phyloP scores from a whole-genome alignment of 805 yeast genomes.

The Hanseniaspora lindneri region DNA sequence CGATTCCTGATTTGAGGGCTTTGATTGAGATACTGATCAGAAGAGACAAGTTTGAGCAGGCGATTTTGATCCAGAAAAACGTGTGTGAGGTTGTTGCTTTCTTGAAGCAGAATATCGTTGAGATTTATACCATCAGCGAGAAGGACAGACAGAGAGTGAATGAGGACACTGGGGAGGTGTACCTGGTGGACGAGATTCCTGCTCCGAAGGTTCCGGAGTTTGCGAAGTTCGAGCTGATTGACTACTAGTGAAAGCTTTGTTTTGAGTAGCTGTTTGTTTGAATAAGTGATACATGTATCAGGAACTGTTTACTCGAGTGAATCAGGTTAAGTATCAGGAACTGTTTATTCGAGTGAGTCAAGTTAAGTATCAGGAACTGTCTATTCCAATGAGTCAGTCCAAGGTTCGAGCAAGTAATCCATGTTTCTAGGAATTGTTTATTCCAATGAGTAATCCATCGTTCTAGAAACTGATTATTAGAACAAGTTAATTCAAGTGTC shows the following conservation, averaged over 20 bases:
- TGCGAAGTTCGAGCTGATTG: constrained; percentile 17
- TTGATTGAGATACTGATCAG: constrained; percentile 68
- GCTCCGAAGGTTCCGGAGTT: constrained; percentile 55
- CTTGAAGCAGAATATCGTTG: constrained; percentile 51
- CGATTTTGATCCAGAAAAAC: constrained; percentile 61
- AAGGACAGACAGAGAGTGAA: constrained; percentile 69
- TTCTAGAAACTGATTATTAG: no score
- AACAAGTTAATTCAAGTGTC: no score
- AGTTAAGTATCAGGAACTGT: no score
- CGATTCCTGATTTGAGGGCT: constrained; percentile 60
- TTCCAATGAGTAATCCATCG: no score
- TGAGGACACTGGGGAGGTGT: constrained; percentile 79
- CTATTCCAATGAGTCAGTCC: no score
- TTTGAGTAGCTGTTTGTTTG: no score
- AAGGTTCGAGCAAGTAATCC: no score
- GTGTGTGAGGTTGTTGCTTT: constrained; percentile 47
- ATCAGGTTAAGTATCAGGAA: no score
- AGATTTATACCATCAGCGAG: constrained; percentile 71
- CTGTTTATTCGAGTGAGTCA: no score
- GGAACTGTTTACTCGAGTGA: no score
- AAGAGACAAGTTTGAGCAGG: constrained; percentile 63
- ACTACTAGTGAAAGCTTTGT: constrained; percentile 10
- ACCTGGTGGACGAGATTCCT: constrained; percentile 64
- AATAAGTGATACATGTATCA: no score
- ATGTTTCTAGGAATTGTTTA: no score